Base-by-base conservation (phyloP, 2,329 filamentous ascomycete species). In the Byssochlamys sp. region DNA sequence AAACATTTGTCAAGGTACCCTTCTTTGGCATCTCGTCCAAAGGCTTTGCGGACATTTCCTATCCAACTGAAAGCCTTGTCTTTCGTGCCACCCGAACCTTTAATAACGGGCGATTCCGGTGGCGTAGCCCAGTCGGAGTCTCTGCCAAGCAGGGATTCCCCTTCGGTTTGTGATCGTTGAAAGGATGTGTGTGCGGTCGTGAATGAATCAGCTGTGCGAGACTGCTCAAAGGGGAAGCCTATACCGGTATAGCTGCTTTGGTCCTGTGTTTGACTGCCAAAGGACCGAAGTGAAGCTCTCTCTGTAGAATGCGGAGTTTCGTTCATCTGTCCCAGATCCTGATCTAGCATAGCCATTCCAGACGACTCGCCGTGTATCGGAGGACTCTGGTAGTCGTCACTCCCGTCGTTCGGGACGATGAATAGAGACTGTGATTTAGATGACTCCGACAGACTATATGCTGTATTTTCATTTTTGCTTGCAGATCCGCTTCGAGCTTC, bases 11-110 rank as follows among this genome's bases (percentile, higher is more conserved):
- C 57, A 39, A 48, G 24, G 27, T 55, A 54, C 52, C 60, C 60
- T 24, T 53, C 54, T 53, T 54, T 70, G 53, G 62, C 71, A 58
- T 72, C 70, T 52, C 73, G 69, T 4, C 80, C 80, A 48, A 89
- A 82, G 10, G 86, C 85, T 39, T 86, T 80, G 19, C 83, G 79
- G 24, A 91, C 70, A 53, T 84, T 88, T 25, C 87, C 87, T 10
- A 91, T 75, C 84, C 86, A 89, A 26, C 81, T 81, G 73, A 73
- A 85, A 80, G 67, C 82, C 83, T 24, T 85, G 78, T 64, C 62
- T 55, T 65, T 45, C 9, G 39, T 69, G 49, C 49, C 24, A 28
- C 39, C 45, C 25, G n/a, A 31, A 5, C 28, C 52, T 49, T 14
- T 51, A 5, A 28, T 3, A 10, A 28, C 24, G 49, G 49, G 27